Percentiles rank a stretch among this genome's conserved stretches.
Evolutionary conservation across 805 yeast species (phyloP).

Genomic region (Saturnispora dispora): DNA sequence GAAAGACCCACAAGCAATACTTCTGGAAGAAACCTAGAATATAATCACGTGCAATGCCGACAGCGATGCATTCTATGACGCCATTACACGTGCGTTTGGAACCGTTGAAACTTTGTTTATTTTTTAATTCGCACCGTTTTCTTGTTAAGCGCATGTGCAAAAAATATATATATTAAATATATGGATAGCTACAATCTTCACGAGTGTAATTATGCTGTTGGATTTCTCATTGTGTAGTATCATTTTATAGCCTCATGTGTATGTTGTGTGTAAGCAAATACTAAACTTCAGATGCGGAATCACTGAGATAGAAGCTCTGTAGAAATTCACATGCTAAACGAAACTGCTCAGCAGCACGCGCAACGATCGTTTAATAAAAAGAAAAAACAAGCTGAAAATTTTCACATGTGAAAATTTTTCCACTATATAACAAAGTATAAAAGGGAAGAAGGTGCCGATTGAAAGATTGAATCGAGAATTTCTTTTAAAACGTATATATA

Average conservation of each 20-base stretch:
- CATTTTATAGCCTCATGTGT: too few relatives aligned
- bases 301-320: too few relatives aligned
- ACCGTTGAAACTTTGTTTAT: background rate
- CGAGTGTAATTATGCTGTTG: too few relatives aligned
- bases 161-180: too few relatives aligned
- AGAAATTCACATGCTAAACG: background rate
- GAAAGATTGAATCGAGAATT: background rate
- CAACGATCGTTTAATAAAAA: background rate
- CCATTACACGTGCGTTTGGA: background rate
- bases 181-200: too few relatives aligned
- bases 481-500: background rate
- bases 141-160: background rate
- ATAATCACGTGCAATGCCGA: background rate
- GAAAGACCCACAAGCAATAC: constrained; percentile 89
- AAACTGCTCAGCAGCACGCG: background rate
- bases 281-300: too few relatives aligned
- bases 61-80: background rate
- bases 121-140: background rate
- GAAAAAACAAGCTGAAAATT: background rate
- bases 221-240: too few relatives aligned
- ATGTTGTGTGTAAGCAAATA: too few relatives aligned
- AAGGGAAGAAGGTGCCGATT: background rate
- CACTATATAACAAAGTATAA: background rate
- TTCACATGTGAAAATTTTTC: constrained; percentile 3
- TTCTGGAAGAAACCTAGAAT: constrained; percentile 54